Base-by-base conservation (phyloP, 352 stramenopile species). In the Phytophthora boehmeriae region DNA sequence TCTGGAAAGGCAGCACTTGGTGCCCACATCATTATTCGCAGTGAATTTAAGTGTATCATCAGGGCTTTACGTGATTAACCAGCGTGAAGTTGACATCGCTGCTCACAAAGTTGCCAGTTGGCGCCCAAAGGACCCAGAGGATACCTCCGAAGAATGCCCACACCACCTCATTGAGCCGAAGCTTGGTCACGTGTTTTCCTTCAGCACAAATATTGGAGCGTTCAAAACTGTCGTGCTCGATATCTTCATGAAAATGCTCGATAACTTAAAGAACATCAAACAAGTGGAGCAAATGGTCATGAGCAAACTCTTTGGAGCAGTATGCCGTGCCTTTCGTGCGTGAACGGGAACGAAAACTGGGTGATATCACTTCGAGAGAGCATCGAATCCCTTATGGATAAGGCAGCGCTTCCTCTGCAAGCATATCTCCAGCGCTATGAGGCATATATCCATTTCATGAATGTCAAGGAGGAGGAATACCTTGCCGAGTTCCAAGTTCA, bases 271-370 rank as follows among this genome's bases (percentile, higher is more conserved):
- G 62, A 83, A 80, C 46, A 93, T 95, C 62, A 92, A 90, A 53
- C 86, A 95, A 60, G 83, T 94, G 8, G 95, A 98, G 69, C 83
- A 96, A 35, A 71, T 82, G 20, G 92, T 98, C 25, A 98, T 98
- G 94, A 92, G 96, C 60, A 95, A 96, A 57, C 76, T 98, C 0
- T 98, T 45, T 98, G 95, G 95, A 95, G 88, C 54, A 92, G 90
- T 45, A 85, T 98, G 55, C 95, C 94, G 9, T 86, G 92, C 36
- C 83, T 98, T 4, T 76, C 80, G 8, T 83, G 73, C 46, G 83
- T 97, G 2, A 93, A 86, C 46, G 59, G 70, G n/a, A 92, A 75
- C 27, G 93, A 98, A 81, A 62, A 76, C 0, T 98, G 90, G 91
- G 90, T 97, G 1, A 28, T 77, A 0, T 42, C 69, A 10, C 32